Evolutionary conservation across 2,329 filamentous ascomycete genomes (phyloP).

Genomic region (Magnaporthiopsis incrustans): DNA sequence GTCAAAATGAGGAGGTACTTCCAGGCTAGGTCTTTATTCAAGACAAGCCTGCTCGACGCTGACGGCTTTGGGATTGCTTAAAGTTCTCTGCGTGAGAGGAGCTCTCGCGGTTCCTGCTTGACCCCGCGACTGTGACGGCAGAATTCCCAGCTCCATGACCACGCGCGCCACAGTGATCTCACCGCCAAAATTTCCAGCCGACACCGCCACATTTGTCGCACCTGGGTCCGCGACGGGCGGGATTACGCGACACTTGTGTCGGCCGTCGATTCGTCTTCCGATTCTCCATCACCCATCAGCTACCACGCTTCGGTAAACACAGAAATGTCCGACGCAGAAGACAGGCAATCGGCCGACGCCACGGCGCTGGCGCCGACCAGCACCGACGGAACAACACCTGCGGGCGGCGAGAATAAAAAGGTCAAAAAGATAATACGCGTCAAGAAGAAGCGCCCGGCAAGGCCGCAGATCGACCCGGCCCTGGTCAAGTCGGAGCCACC

Average conservation of each 20-base stretch:
- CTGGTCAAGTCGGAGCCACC: conserved; percentile 77
- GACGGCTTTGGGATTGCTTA: neutral
- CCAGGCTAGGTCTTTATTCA: neutral
- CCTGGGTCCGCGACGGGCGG: neutral
- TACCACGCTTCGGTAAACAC: neutral
- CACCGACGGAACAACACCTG: neutral
- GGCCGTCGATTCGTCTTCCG: neutral
- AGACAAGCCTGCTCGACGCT: neutral
- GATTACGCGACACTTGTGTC: neutral
- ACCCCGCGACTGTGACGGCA: conserved; percentile 5
- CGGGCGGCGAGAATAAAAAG: conserved; percentile 38
- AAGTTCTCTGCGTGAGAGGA: neutral
- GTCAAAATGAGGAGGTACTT: neutral
- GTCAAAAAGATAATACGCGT: conserved; percentile 80
- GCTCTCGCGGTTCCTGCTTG: neutral
- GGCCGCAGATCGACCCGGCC: conserved; percentile 81
- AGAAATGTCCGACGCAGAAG: conserved; percentile 18
- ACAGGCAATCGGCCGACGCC: conserved; percentile 9
- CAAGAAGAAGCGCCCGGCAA: conserved; percentile 81
- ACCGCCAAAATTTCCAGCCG: conserved; percentile 3
- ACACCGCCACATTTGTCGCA: neutral
- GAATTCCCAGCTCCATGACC: conserved; percentile 5
- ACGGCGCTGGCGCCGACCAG: conserved; percentile 4
- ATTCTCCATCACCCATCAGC: neutral
- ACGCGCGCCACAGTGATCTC: neutral